Base-by-base conservation (phyloP, 164 flowering plant species). In the Santalum album region DNA sequence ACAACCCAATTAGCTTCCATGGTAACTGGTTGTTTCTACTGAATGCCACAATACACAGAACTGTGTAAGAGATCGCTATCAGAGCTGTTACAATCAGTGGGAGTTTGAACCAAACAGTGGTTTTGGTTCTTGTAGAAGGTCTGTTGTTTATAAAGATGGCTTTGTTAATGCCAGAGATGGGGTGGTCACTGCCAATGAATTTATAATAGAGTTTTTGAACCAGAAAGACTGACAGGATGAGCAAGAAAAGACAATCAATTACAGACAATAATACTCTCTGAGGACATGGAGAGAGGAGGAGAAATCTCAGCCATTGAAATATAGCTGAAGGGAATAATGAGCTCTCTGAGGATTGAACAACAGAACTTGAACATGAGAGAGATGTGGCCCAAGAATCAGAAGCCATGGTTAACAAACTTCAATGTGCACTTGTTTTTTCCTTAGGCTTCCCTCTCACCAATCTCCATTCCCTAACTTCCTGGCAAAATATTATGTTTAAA, bases 231-330 rank as follows among this genome's bases (percentile, higher is more conserved):
- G 82, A 25, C 62, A 82, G 69, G 21, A 54, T 3, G 50, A 89
- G 25, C 65, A 84, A 55, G 74, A 89, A 80, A 7, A 86, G 51
- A 46, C 77, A 20, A 59, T 81, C 76, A 18, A 81, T 29, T 12
- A 78, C 56, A 40, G 94, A 68, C 9, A 78, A 58, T 0, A 92
- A 59, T 34, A 67, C 71, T 38, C 96, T 65, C 58, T 88, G 98
- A 20, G 96, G 86, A 57, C 98, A 92, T 18, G 96, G 94, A 18
- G 95, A 78, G 44, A 88, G 77, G 70, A 83, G 74, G 19, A 83
- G 58, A 75, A 88, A 92, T 65, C 80, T 65, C 46, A 80, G 65
- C 90, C 90, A 84, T 64, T 74, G 84, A 32, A 78, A 22, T 16
- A 62, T 7, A 19, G 54, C 1, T 16, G 79, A 57, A 39, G 12